phyloP scores from a whole-genome alignment of 305 asterid species.

The Fraxinus latifolia region DNA sequence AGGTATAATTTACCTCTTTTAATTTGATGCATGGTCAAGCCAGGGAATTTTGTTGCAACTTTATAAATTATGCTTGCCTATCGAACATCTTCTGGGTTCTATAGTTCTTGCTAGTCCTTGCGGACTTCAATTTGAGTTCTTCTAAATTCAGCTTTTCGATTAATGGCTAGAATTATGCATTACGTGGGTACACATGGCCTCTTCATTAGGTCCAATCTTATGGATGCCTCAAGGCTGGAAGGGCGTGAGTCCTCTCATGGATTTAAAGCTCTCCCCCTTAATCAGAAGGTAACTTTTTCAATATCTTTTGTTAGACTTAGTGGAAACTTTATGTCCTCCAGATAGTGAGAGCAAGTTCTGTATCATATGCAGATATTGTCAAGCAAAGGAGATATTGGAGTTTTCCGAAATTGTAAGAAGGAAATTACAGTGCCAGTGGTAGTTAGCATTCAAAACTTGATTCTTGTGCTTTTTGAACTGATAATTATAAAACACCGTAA shows the following conservation, averaged over 20 bases:
- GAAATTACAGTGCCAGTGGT: constrained; percentile 82
- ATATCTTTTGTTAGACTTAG: neutral
- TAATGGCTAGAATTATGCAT: neutral
- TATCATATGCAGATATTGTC: constrained; percentile 54
- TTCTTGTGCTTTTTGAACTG: neutral
- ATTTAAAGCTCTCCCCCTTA: constrained; percentile 52
- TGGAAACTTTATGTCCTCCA: neutral
- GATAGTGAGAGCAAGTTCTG: neutral
- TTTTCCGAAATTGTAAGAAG: constrained; percentile 62
- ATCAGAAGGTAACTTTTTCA: constrained; percentile 34
- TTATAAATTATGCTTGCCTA: neutral
- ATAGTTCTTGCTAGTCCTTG: neutral
- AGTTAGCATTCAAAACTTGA: constrained; percentile 19
- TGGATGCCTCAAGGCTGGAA: constrained; percentile 28
- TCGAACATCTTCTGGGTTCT: neutral
- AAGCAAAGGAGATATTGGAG: constrained; percentile 87
- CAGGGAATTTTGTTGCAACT: neutral
- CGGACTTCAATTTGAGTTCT: neutral
- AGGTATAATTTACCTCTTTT: neutral
- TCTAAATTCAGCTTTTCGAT: neutral
- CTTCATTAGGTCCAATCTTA: constrained; percentile 27
- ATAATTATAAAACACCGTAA: constrained; percentile 14
- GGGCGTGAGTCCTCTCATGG: constrained; percentile 20
- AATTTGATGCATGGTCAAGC: neutral
- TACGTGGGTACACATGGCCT: neutral